Base-by-base conservation (phyloP, 768 basidiomycete species). In the Suillus clintonianus region DNA sequence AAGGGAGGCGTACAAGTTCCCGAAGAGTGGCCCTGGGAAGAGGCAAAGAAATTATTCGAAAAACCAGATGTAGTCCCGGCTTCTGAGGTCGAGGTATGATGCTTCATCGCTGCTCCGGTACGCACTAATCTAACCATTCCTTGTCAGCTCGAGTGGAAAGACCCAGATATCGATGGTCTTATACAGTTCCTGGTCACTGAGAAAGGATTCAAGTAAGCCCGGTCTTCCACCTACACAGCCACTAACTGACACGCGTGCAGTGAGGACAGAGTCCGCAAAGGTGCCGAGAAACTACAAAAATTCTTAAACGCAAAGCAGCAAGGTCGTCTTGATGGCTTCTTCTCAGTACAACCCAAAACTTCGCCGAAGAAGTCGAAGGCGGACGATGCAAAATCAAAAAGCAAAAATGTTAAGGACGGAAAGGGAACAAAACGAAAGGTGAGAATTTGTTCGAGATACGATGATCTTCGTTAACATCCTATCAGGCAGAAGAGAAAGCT, bases 1-100 rank as follows among this genome's bases (percentile, higher is more conserved):
- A 92, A 89, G 55, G 94, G 92, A 8, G 88, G 88, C 0, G 80
- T 95, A 57, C 80, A 84, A 22, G 83, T 98, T 42, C 97, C 97
- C 0, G 95, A 95, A 51, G 89, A 97, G 64, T 99, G 97, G 97
- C 94, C 94, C 55, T 99, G 94, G 93, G 88, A 96, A 74, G 90
- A 95, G 66, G 97, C 97, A 42, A 95, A 95, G 78, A 84, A 89
- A 73, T 72, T 99, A 30, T 99, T 99, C 71, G 77, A 89, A 77
- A 86, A 90, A 58, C 97, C 97, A 2, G 94, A 97, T 64, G 97
- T 99, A 24, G 80, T 87, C 9, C 91, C 94, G 30, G 90, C 94
- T 3, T 88, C 89, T 54, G 84, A 98, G 69, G 74, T 98, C 30
- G 92, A 97, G 79, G 95, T 97, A 65, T 45, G 79, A 37, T 11